phyloP scores from a whole-genome alignment of 2,329 filamentous ascomycete species.

The Sclerotinia minor region DNA sequence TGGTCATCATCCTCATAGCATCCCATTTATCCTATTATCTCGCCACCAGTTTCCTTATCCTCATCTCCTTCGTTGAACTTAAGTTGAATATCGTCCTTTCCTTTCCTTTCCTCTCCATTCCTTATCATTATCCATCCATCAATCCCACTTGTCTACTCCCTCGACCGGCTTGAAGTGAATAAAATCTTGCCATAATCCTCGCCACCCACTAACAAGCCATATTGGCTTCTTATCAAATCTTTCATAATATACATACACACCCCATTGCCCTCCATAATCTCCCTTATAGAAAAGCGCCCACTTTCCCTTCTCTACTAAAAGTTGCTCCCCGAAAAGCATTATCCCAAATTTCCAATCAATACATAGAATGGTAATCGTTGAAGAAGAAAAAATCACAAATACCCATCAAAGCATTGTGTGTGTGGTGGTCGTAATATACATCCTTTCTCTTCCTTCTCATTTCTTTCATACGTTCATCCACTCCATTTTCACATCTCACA shows the following conservation, averaged over 20 bases:
- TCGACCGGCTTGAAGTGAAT: background rate
- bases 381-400: conserved; percentile 10
- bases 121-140: background rate
- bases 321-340: conserved; percentile 4
- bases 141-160: background rate
- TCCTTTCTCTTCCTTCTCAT: background rate
- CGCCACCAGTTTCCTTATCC: background rate
- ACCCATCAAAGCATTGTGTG: background rate
- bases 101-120: background rate
- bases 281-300: conserved; percentile 1
- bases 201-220: background rate
- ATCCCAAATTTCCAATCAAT: conserved; percentile 22
- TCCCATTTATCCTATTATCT: background rate
- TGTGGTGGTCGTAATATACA: conserved; percentile 20
- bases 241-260: conserved; percentile 4
- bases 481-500: background rate
- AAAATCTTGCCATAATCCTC: background rate
- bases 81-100: background rate
- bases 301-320: conserved; percentile 18
- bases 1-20: background rate
- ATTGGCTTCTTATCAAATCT: background rate
- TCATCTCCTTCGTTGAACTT: background rate
- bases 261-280: background rate
- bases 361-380: conserved; percentile 9
- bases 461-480: background rate